These are phyloP conservation scores for Kodamaea leandrae DNA, from an alignment of 805 yeast species.

Conservation along the genomic window DNA sequence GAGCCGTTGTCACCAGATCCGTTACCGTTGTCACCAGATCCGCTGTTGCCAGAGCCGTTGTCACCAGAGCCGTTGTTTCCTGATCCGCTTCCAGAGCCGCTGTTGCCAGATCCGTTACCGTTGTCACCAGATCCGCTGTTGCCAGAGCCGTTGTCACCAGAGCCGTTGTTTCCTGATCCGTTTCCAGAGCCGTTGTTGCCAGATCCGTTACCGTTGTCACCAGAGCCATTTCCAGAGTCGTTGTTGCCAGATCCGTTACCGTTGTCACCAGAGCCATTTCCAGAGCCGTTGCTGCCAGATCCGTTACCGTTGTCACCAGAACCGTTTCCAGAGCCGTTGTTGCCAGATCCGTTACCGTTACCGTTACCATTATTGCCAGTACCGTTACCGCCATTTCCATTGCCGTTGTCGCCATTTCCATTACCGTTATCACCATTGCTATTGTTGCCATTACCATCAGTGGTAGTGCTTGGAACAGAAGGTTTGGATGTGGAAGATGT, in stretches of 20 bases:
- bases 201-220: neutral
- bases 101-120: neutral
- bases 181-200: neutral
- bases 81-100: conserved; percentile 1
- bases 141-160: conserved; percentile 1
- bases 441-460: no score
- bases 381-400: no score
- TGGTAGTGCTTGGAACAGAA: no score
- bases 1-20: neutral
- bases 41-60: neutral
- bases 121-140: conserved; percentile 1
- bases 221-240: conserved; percentile 1
- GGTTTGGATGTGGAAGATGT: no score
- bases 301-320: conserved; percentile 1
- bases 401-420: no score
- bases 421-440: no score
- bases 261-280: neutral
- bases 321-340: neutral
- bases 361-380: neutral
- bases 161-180: no score
- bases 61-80: neutral
- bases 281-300: neutral
- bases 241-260: conserved; percentile 1
- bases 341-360: neutral
- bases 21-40: neutral